Evolutionary conservation across 1,284 basidiomycete genomes (phyloP).

Genomic region (Bondarzewia mesenterica): DNA sequence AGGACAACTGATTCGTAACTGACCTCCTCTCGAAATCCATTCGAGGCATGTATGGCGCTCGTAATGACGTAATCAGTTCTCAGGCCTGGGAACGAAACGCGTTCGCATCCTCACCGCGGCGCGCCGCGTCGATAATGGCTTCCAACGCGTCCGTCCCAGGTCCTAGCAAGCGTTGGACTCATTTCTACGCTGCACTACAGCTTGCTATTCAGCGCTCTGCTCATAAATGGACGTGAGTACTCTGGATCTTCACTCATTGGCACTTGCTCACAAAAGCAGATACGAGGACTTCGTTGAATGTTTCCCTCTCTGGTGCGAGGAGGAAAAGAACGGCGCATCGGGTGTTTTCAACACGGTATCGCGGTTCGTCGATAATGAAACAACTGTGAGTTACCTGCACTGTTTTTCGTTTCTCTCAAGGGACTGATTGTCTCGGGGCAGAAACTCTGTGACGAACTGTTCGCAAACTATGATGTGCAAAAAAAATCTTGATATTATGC

Average conservation of each 20-base stretch:
- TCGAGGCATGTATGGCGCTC: no score
- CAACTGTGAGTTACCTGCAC: conserved; percentile 35
- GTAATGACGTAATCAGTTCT: no score
- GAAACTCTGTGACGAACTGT: conserved; percentile 43
- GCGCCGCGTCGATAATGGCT: no score
- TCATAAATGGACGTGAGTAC: conserved; percentile 72
- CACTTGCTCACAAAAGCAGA: conserved; percentile 25
- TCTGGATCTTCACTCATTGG: neutral
- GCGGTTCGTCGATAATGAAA: conserved; percentile 58
- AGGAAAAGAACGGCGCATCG: conserved; percentile 60
- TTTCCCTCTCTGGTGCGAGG: conserved; percentile 66
- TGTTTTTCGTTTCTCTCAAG: neutral
- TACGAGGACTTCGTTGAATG: conserved; percentile 74
- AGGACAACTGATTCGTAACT: no score
- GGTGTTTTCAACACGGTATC: conserved; percentile 61
- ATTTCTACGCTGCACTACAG: conserved; percentile 68
- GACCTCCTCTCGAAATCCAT: no score
- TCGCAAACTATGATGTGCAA: conserved; percentile 54
- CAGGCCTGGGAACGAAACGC: no score
- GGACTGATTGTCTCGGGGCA: conserved; percentile 9
- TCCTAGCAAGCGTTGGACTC: conserved; percentile 64
- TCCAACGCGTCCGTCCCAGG: conserved; percentile 15
- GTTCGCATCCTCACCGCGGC: no score
- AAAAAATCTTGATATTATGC: conserved; percentile 62
- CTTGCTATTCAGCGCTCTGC: conserved; percentile 68